Percentiles rank a stretch among this genome's conserved stretches.
Evolutionary conservation across 306 rosid genomes (phyloP).

Genomic region (Parietaria judaica): DNA sequence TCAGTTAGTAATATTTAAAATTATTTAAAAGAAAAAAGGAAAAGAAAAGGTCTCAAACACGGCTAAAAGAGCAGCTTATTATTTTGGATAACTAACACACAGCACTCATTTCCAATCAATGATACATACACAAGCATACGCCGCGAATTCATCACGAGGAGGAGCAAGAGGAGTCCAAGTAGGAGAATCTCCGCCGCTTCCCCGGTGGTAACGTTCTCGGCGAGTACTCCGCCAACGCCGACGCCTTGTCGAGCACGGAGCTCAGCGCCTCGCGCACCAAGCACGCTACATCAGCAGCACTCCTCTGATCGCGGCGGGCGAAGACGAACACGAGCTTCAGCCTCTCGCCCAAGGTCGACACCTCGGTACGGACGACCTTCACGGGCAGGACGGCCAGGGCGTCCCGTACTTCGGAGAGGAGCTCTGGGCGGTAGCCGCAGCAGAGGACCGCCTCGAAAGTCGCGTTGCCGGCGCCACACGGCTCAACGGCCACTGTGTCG

Average conservation of each 20-base stretch:
- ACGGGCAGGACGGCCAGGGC: conserved; percentile 56
- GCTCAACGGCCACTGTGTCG: conserved; percentile 75
- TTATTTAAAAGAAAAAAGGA: no score
- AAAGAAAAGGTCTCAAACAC: no score
- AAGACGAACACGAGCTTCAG: conserved; percentile 53
- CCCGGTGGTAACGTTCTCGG: conserved; percentile 39
- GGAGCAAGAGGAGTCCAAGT: conserved; percentile 41
- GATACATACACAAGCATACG: no score
- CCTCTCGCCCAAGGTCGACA: conserved; percentile 65
- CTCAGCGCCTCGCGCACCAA: conserved; percentile 47
- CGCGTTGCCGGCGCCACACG: conserved; percentile 19
- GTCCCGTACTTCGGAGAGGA: conserved; percentile 54
- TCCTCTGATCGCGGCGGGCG: conserved; percentile 32
- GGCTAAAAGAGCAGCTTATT: no score
- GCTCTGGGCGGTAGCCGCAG: conserved; percentile 59
- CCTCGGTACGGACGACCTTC: conserved; percentile 49
- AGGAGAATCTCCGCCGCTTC: conserved; percentile 50
- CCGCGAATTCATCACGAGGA: conserved; percentile 20
- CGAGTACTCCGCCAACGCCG: conserved; percentile 49
- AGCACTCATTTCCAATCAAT: no score
- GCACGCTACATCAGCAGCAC: conserved; percentile 21
- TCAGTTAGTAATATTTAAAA: no score
- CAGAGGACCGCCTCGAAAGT: conserved; percentile 62
- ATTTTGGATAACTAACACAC: no score
- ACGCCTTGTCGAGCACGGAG: conserved; percentile 58